Evolutionary conservation across 768 basidiomycete genomes (phyloP).

Genomic region (Asterophora parasitica): DNA sequence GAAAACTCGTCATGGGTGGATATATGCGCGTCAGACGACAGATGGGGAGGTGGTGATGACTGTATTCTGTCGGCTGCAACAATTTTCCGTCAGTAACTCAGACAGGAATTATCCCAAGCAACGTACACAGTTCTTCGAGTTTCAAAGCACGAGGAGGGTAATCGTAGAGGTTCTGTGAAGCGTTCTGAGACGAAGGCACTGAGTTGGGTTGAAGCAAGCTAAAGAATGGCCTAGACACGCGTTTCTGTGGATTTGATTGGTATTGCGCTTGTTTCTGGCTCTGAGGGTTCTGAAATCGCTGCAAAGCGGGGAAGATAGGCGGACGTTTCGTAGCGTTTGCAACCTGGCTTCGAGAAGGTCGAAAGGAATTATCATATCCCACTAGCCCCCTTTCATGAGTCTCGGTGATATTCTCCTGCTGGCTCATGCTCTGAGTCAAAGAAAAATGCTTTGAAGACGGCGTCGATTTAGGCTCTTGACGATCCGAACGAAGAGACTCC

Average conservation of each 20-base stretch:
- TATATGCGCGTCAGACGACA: constrained; percentile 7
- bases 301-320: constrained; percentile 13
- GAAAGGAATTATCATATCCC: neutral
- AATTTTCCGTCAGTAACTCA: neutral
- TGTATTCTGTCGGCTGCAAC: neutral
- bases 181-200: neutral
- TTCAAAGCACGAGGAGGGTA: neutral
- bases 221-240: constrained; percentile 1
- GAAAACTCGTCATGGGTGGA: neutral
- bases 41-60: constrained; percentile 4
- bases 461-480: neutral
- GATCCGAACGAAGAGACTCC: too few species aligned
- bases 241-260: neutral
- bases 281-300: constrained; percentile 6
- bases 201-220: neutral
- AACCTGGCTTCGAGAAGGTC: neutral
- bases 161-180: neutral
- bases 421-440: constrained; percentile 11
- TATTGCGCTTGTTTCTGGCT: neutral
- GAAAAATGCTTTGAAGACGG: constrained; percentile 4
- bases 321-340: neutral
- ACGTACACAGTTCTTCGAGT: constrained; percentile 1
- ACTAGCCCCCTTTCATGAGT: neutral
- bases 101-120: neutral
- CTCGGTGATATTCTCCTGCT: constrained; percentile 10